Percentiles rank a stretch among this genome's conserved stretches.
phyloP scores from a whole-genome alignment of 805 yeast genomes.

The Starmerella riodocensis region DNA sequence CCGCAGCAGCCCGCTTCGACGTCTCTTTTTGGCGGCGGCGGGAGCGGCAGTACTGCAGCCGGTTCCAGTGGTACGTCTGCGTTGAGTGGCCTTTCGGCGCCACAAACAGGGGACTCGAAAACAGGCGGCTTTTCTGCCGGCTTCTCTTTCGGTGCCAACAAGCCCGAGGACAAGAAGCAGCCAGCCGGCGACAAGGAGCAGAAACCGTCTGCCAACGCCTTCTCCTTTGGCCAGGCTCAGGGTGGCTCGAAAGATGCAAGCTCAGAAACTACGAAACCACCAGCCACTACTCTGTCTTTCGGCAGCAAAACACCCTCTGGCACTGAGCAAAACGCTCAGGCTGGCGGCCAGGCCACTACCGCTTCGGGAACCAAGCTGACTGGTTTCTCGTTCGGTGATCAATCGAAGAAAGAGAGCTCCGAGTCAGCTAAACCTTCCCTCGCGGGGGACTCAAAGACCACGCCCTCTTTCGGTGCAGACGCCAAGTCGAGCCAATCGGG shows the following conservation, averaged over 20 bases:
- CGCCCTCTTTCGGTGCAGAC: neutral
- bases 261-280: no score
- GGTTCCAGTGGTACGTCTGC: no score
- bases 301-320: no score
- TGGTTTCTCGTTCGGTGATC: constrained; percentile 16
- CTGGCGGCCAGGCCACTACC: no score
- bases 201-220: neutral
- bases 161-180: neutral
- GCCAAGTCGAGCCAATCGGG: neutral
- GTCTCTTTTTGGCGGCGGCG: neutral
- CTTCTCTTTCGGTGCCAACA: constrained; percentile 13
- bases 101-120: no score
- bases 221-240: no score
- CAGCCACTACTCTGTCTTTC: no score
- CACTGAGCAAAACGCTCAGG: no score
- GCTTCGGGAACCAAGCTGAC: constrained; percentile 5
- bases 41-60: no score
- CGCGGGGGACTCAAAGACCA: neutral
- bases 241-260: no score
- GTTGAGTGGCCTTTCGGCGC: no score
- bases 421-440: neutral
- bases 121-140: no score
- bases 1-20: neutral
- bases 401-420: neutral
- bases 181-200: neutral